These are phyloP conservation scores for Adansonia madagascariensis DNA, from an alignment of 441 rosid genomes.

Conservation along the genomic window DNA sequence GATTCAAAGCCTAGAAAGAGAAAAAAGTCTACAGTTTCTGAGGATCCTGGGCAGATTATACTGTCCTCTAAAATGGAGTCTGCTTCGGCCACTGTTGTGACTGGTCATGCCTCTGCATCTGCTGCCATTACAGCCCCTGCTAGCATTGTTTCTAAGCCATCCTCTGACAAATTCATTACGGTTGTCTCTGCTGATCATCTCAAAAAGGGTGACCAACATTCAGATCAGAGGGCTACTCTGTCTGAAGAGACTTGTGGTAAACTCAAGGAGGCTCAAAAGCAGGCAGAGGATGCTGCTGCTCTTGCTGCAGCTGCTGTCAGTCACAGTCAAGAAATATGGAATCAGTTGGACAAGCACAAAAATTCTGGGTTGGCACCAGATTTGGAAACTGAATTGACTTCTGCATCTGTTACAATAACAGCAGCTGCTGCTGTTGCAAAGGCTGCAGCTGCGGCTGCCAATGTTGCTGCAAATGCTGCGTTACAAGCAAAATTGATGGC, in stretches of 20 bases:
- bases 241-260: conserved; percentile 68
- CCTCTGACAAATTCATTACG: conserved; percentile 45
- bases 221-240: conserved; percentile 47
- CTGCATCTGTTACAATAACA: conserved; percentile 79
- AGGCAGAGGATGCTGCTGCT: conserved; percentile 86
- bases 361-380: conserved; percentile 58
- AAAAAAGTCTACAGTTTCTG: conserved; percentile 62
- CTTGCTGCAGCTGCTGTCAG: conserved; percentile 78
- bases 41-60: conserved; percentile 47
- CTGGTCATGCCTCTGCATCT: conserved; percentile 44
- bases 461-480: conserved; percentile 93
- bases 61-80: conserved; percentile 53
- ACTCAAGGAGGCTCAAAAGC: conserved; percentile 72
- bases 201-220: conserved; percentile 41
- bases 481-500: conserved; percentile 94
- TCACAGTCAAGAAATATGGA: conserved; percentile 76
- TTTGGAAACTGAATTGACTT: conserved; percentile 67
- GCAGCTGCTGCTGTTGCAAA: conserved; percentile 97
- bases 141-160: conserved; percentile 46
- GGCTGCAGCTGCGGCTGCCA: conserved; percentile 98
- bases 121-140: conserved; percentile 44
- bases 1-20: conserved; percentile 80
- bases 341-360: conserved; percentile 64
- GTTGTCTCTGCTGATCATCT: conserved; percentile 50
- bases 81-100: conserved; percentile 46